Base-by-base conservation (phyloP, 2,329 filamentous ascomycete genomes). In the Talaromyces funiculosus region DNA sequence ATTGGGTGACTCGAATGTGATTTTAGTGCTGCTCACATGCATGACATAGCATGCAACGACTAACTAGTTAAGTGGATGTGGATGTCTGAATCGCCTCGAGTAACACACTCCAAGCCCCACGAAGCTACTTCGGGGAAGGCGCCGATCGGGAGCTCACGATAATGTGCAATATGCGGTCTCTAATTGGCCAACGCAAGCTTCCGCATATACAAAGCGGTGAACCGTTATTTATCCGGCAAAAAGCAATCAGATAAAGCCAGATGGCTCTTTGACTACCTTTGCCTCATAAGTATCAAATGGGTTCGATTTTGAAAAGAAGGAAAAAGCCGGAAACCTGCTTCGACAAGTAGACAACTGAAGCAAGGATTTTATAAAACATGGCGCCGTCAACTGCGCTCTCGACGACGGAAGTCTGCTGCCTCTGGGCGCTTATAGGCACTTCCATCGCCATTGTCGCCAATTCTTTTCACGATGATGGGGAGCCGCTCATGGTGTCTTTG, bases 401-500 rank as follows among this genome's bases (percentile, higher is more conserved):
- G 61, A 74, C 74, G 57, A 78, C 78, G 22, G 85, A 87, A 76
- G 77, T 77, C 57, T 81, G 81, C 76, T 81, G 79, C 67, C 78
- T 87, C 59, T 69, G 89, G 65, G 79, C 85, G 18, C 78, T 96
- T 60, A 84, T 86, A 47, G 81, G 85, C 65, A 86, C 85, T 60
- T 91, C 89, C 69, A 72, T 90, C 66, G 86, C 85, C 61, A 81
- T 97, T 65, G 83, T 97, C 64, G 65, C 71, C 57, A 93, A 93
- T 73, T 90, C 91, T 40, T 88, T 97, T 71, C 84, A 87, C 62
- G 90, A 86, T 67, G 89, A 96, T 75, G 92, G 92, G 66, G 91
- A 94, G 67, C 93, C 94, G 38, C 83, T 99, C 68, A 82, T 95
- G 66, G 93, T 92, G 9, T 96, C 91, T 0, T 80, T 96, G 60